Evolutionary conservation across 1,284 basidiomycete genomes (phyloP).

Genomic region (Golubevia pallescens): DNA sequence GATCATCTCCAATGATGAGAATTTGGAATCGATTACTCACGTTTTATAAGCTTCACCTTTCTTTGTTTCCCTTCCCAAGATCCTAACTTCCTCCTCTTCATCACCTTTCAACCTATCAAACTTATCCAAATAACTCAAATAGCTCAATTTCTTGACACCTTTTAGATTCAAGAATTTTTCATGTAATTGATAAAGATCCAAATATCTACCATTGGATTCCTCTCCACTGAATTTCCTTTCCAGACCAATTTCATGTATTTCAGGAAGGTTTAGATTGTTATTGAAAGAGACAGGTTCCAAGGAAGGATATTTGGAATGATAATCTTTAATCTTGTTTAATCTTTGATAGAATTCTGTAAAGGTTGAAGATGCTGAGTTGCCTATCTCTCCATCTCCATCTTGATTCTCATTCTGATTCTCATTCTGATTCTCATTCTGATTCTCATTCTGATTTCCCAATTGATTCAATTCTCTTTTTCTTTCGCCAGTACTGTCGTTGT

Average conservation of each 20-base stretch:
- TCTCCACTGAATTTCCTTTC: conserved; percentile 71
- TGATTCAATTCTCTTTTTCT: conserved; percentile 32
- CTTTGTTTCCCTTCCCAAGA: conserved; percentile 27
- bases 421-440: conserved; percentile 23
- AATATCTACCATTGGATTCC: conserved; percentile 90
- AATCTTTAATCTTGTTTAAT: conserved; percentile 90
- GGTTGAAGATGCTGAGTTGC: conserved; percentile 3
- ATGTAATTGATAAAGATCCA: conserved; percentile 90
- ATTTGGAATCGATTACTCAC: conserved; percentile 71
- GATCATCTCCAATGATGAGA: too few relatives aligned
- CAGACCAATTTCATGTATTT: background rate
- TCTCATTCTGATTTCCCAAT: too few relatives aligned
- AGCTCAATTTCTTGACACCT: conserved; percentile 82
- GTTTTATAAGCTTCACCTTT: conserved; percentile 78
- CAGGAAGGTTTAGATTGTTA: background rate
- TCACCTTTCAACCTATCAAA: conserved; percentile 73
- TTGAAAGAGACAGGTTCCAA: background rate
- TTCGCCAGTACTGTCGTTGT: conserved; percentile 35
- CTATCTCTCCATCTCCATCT: conserved; percentile 1
- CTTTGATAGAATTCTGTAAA: conserved; percentile 79
- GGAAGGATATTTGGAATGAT: conserved; percentile 87
- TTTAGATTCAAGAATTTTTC: conserved; percentile 80
- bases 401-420: conserved; percentile 66
- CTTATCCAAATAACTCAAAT: conserved; percentile 77
- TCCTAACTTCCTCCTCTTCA: conserved; percentile 66